Evolutionary conservation across 768 basidiomycete genomes (phyloP), one percentile per base, ranked within the genome.

Genomic region (Tubosaeta sp.): DNA sequence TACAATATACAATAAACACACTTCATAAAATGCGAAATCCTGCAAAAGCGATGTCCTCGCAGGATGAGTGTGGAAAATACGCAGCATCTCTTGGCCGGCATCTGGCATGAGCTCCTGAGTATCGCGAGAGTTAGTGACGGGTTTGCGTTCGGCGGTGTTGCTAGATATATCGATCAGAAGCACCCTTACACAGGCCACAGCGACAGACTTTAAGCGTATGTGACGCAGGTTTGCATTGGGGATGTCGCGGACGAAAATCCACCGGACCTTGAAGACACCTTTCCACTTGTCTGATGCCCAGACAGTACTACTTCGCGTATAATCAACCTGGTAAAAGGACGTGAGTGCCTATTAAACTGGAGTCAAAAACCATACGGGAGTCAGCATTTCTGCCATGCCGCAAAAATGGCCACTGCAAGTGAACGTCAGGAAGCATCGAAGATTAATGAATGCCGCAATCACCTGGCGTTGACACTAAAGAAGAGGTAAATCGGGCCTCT

Each of bases 211-310:
- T 44, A 94, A 71, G 56, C 90, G 85, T 64, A 96, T 94, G 68
- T 95, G 93, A 43, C 93, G 78, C 42, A 96, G 70, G 47, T 85
- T 89, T 56, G 89, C 81, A 62, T 94, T 94, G 22, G 92, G 93
- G 44, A 93, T 93, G 64, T 97, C 95, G 51, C 93, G 85, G 50
- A 99, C 94, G 66, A 93, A 98, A 56, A 98, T 85, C 96, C 96
- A 98, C 50, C 87, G 81, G 22, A 99, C 92, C 72, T 94, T 95
- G 77, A 99, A 96, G 46, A 98, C 92, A 21, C 96, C 96, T 70
- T 99, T 98, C 96, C 96, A 99, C 68, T 99, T 99, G 71, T 98
- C 94, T 30, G 94, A 94, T 1, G 94, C 94, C 96, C 96, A 99
- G 18, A 99, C 96, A 1, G 88, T 97, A 55, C 90, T 94, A 66